These are phyloP conservation scores for Halenospora varia DNA, from an alignment of 495 filamentous ascomycete genomes.

Conservation along the genomic window DNA sequence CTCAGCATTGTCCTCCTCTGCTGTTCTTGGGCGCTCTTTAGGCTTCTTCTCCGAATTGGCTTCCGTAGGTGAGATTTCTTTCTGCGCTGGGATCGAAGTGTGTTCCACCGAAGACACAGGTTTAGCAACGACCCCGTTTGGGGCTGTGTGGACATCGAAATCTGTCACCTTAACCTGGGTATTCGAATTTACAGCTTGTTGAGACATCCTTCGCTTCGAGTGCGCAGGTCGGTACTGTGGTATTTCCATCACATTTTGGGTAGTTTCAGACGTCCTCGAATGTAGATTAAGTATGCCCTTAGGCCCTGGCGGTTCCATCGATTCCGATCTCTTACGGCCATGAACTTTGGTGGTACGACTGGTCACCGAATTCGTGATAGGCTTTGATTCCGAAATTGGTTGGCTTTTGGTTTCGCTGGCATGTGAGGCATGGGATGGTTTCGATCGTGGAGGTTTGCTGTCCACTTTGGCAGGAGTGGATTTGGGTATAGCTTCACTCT, in stretches of 20 bases:
- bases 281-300: conserved; percentile 23
- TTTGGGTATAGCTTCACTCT: not conserved
- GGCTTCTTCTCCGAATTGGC: not conserved
- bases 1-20: not conserved
- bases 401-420: not conserved
- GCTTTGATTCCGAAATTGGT: not conserved
- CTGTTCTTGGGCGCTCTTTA: not conserved
- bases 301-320: conserved; percentile 22
- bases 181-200: conserved; percentile 14
- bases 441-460: not conserved
- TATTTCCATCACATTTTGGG: conserved; percentile 6
- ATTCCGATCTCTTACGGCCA: conserved; percentile 5
- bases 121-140: not conserved
- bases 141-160: not conserved
- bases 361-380: not conserved
- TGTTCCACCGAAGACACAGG: not conserved
- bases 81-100: not conserved
- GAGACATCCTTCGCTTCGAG: conserved; percentile 12
- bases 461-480: not conserved
- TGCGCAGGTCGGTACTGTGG: not conserved
- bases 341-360: not conserved
- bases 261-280: conserved; percentile 9
- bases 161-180: conserved; percentile 6
- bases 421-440: not conserved
- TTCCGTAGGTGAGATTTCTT: not conserved